These are phyloP conservation scores for Cercospora zeae-maydis DNA, from an alignment of 2,329 filamentous ascomycete species.

Conservation along the genomic window DNA sequence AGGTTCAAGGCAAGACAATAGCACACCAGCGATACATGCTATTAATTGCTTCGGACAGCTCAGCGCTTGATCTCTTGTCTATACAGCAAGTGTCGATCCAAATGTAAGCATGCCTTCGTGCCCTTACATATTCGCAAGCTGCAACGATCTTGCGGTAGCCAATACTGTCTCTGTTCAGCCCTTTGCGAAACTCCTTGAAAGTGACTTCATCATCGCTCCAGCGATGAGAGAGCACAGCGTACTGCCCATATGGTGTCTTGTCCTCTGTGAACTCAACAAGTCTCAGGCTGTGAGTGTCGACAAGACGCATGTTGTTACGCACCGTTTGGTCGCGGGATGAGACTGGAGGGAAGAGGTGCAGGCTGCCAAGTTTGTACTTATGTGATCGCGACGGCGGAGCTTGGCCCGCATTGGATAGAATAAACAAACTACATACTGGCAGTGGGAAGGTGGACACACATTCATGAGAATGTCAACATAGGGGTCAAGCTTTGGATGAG, in stretches of 20 bases:
- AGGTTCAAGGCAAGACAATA: background rate
- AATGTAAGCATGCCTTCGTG: slow-evolving; percentile 7
- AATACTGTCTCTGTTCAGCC: slow-evolving; percentile 5
- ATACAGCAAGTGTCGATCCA: slow-evolving; percentile 27
- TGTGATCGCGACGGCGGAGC: background rate
- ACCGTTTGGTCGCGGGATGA: background rate
- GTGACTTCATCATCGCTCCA: slow-evolving; percentile 17
- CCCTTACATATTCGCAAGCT: slow-evolving; percentile 10
- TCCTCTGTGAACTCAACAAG: slow-evolving; percentile 11
- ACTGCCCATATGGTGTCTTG: slow-evolving; percentile 2
- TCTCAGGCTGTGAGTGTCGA: slow-evolving; percentile 1
- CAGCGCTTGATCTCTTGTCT: slow-evolving; percentile 21
- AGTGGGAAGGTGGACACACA: no score
- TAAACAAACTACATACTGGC: no score
- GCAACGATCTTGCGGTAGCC: slow-evolving; percentile 14
- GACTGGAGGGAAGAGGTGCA: background rate
- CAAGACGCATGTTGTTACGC: slow-evolving; percentile 1
- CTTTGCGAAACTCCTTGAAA: slow-evolving; percentile 7
- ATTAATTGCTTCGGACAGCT: slow-evolving; percentile 7
- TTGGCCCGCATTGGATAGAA: no score
- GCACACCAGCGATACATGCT: slow-evolving; percentile 6
- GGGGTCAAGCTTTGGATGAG: no score
- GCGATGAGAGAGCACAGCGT: slow-evolving; percentile 14
- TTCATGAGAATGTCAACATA: no score
- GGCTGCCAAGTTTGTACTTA: background rate